phyloP scores from a whole-genome alignment of 441 rosid genomes.

The Eruca vesicaria region DNA sequence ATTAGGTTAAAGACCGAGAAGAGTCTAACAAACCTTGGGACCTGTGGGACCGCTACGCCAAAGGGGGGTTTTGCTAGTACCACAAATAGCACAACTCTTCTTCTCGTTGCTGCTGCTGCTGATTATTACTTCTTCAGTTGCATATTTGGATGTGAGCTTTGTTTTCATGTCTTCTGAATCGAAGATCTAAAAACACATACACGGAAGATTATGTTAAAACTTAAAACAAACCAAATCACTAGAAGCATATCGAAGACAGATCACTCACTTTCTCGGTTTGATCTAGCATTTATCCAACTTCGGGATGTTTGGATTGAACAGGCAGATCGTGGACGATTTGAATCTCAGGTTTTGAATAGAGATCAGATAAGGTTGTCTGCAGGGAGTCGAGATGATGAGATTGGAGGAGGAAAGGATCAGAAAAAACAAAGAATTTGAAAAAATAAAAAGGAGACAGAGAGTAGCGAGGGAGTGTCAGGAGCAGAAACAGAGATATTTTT shows the following conservation, averaged over 20 bases:
- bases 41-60: slow-evolving; percentile 98
- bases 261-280: slow-evolving; percentile 25
- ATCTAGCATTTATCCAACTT: background rate
- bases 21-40: slow-evolving; percentile 77
- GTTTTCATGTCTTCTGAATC: slow-evolving; percentile 6
- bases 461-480: slow-evolving; percentile 31
- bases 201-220: background rate
- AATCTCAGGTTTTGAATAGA: too few relatives aligned
- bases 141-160: slow-evolving; percentile 6
- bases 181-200: background rate
- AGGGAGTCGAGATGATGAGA: too few relatives aligned
- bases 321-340: too few relatives aligned
- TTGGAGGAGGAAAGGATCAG: too few relatives aligned
- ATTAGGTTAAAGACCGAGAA: background rate
- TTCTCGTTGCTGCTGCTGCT: slow-evolving; percentile 36
- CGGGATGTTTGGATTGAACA: background rate
- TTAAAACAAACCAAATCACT: background rate
- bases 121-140: slow-evolving; percentile 20
- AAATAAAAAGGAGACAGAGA: background rate
- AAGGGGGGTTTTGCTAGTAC: slow-evolving; percentile 86
- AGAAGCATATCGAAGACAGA: background rate
- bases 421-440: background rate
- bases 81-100: slow-evolving; percentile 88
- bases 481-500: background rate
- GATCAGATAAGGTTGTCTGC: too few relatives aligned